Percentiles rank a stretch among this genome's conserved stretches.
Evolutionary conservation across 1,139 yeast species (phyloP).

Genomic region (Geotrichum aggregatum): DNA sequence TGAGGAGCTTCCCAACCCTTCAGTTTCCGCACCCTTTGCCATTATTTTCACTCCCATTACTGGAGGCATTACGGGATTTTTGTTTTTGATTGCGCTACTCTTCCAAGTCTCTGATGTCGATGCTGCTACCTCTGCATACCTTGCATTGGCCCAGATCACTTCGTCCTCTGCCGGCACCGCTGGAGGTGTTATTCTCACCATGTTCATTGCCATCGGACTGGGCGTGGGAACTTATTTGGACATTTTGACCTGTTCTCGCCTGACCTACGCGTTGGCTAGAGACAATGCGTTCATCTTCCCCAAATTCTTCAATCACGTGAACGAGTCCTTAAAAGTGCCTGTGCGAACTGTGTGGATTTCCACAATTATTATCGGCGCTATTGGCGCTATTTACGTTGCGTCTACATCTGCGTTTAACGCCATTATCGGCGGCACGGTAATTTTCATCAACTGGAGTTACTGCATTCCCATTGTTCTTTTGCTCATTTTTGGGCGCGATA

Average conservation of each 20-base stretch:
- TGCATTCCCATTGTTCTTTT: conserved; percentile 67
- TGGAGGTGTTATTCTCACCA: conserved; percentile 21
- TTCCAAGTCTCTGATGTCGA: conserved; percentile 66
- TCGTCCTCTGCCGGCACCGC: conserved; percentile 47
- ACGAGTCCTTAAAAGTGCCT: conserved; percentile 58
- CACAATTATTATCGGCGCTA: conserved; percentile 57
- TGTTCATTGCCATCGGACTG: conserved; percentile 22
- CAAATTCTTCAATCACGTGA: conserved; percentile 62
- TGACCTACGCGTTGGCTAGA: conserved; percentile 76
- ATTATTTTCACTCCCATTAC: conserved; percentile 61
- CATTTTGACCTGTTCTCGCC: conserved; percentile 67
- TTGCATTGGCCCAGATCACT: conserved; percentile 32
- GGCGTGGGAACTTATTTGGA: conserved; percentile 45
- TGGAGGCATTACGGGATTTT: conserved; percentile 65
- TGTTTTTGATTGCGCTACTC: conserved; percentile 66
- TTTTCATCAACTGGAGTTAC: conserved; percentile 69
- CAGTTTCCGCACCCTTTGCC: conserved; percentile 72
- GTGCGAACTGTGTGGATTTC: conserved; percentile 66
- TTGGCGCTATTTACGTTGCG: conserved; percentile 57
- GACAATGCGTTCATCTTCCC: conserved; percentile 67
- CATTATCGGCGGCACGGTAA: conserved; percentile 77
- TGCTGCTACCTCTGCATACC: conserved; percentile 35
- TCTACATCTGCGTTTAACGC: conserved; percentile 77
- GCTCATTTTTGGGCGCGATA: conserved; percentile 52
- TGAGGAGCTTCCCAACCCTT: conserved; percentile 76